Conservation (phyloP, 257 asterid genomes). For the Coffea canephora region DNA sequence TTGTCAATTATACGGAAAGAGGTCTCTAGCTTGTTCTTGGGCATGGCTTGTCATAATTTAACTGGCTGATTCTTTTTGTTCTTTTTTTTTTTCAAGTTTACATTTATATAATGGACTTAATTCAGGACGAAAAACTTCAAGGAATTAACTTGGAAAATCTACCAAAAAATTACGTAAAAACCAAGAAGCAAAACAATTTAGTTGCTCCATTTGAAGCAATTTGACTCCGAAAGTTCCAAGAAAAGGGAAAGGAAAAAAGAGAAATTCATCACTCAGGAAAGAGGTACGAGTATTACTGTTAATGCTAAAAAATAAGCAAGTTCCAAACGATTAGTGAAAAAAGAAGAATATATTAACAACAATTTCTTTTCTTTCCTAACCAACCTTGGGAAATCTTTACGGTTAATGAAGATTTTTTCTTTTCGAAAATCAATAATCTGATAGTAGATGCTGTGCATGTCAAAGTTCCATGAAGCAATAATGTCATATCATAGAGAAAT, state of each 20-base stretch:
- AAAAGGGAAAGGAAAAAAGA: background rate
- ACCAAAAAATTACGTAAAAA: no score
- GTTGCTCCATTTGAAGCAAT: no score
- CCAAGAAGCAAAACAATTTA: no score
- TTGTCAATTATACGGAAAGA: constrained; percentile 28
- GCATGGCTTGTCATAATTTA: background rate
- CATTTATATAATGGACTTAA: no score
- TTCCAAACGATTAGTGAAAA: no score
- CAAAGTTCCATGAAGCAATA: background rate
- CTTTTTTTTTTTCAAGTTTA: background rate
- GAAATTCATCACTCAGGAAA: background rate
- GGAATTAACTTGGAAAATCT: background rate
- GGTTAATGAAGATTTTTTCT: no score
- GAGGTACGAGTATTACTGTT: background rate
- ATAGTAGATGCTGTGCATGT: no score
- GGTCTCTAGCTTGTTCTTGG: background rate
- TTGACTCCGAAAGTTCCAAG: background rate
- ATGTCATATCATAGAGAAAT: background rate
- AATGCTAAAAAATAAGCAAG: no score
- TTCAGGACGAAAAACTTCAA: background rate
- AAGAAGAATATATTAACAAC: background rate
- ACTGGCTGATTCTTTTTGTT: background rate
- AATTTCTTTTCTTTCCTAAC: background rate
- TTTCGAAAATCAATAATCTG: background rate
- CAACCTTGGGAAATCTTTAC: background rate